Evolutionary conservation across 1,139 yeast species (phyloP), one percentile per base, ranked within the genome.

Genomic region (Blastobotrys raffinosifermentans): DNA sequence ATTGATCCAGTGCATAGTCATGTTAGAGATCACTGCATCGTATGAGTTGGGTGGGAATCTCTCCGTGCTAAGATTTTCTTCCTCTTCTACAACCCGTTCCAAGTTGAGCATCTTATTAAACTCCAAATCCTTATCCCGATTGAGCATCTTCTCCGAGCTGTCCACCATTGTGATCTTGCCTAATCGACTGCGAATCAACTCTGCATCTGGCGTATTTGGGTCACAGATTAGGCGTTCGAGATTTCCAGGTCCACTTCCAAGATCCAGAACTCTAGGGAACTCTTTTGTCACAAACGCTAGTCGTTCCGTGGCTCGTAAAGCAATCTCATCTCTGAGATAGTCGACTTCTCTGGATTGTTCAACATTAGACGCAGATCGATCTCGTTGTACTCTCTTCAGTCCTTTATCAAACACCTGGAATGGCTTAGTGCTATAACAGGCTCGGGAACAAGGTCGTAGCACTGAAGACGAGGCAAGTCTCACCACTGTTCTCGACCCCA

Each of bases 1-100:
- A 53, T 85, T 85, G 39, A 84, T 77, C 95, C 95, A 85, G 57
- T 85, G 94, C 57, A 85, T 56, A 20, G 85, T 73, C 51, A 84
- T 61, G 53, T 82, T 83, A 2, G 91, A 80, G 3, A 85, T 57
- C 2, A 84, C 82, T 1, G 87, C 83, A 58, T 84, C 93, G 51
- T 69, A 82, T 26, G 71, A 63, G 42, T 74, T 47, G 2, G 50
- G 40, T 20, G 42, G 36, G 13, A 50, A 43, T 13, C 22, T 30
- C n/a, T 31, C 32, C 6, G 33, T 39, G 9, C 39, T 41, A 26
- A 57, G 34, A 18, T 40, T 33, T 57, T 85, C 94, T 53, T 84
- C 94, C 53, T 85, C 93, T 1, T 73, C 75, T 8, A 73, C 77
- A 1, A 71, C 50, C 26, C 71, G 59, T 35, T 77, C 62, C n/a